Evolutionary conservation across 768 basidiomycete species (phyloP), one percentile per base, ranked within the genome.

Genomic region (Leccinum barrowsii): DNA sequence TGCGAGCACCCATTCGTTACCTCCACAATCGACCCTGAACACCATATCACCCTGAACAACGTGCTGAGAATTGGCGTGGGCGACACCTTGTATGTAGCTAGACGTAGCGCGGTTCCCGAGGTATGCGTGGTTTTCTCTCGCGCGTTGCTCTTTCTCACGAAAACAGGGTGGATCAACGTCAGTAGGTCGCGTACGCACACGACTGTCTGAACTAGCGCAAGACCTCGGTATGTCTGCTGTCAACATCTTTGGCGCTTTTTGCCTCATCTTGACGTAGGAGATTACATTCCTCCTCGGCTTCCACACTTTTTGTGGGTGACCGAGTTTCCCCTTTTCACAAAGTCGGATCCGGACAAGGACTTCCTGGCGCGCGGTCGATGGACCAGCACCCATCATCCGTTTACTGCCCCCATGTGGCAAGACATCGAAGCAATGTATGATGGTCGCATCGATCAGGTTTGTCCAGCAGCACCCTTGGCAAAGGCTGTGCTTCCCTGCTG

Each of bases 251-350:
- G 19, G 42, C 17, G 40, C 46, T 13, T 37, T 34, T 53, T 42
- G 37, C 55, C 50, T 63, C 54, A 65, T 54, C 59, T 30, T 49
- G 57, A 62, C 65, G 51, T 65, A 88, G 89, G 86, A 53, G 80
- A 84, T 51, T 78, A 86, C 57, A 72, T 70, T 15, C 78, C 87
- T 11, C 74, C 85, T 3, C 55, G 77, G 28, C 73, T 74, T 24
- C 92, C 92, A 50, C 88, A 92, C 71, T 95, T 98, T 74, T 79
- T 95, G 19, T 98, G 95, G 95, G 84, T 98, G 54, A 96, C 93
- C 5, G 94, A 96, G 71, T 97, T 97, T 71, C 95, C 95, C 13
- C 80, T 98, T 22, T 97, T 96, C 76, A 86, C 94, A 15, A 85
- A 80, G 30, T 85, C 87, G 37, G 94, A 97, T 71, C 79, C 80